These are phyloP conservation scores for Ogataea kodamae DNA, from an alignment of 805 yeast species.

Conservation along the genomic window DNA sequence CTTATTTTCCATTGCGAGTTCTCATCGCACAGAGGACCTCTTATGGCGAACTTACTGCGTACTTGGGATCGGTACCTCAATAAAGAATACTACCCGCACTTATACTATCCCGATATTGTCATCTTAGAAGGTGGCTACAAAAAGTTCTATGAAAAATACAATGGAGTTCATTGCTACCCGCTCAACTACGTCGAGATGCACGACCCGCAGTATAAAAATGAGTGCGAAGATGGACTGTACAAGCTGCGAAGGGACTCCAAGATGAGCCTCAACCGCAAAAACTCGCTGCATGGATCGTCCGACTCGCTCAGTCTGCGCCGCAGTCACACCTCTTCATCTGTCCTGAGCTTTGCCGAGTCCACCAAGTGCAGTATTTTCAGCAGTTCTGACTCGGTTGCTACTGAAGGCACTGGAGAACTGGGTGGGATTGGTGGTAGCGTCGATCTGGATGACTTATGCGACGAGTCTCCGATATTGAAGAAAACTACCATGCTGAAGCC, in stretches of 20 bases:
- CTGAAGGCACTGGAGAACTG: constrained; percentile 19
- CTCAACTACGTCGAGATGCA: constrained; percentile 85
- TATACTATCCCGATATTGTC: constrained; percentile 85
- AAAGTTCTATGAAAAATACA: constrained; percentile 58
- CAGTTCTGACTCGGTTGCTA: constrained; percentile 1
- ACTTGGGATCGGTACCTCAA: constrained; percentile 77
- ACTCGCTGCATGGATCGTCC: constrained; percentile 18
- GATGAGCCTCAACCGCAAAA: constrained; percentile 27
- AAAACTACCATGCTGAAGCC: constrained; percentile 9
- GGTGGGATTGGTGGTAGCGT: constrained; percentile 27
- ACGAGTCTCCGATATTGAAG: constrained; percentile 21
- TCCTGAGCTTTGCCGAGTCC: constrained; percentile 25
- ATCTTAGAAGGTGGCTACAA: constrained; percentile 91
- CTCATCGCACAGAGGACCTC: constrained; percentile 89
- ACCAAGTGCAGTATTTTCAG: constrained; percentile 13
- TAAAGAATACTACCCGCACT: constrained; percentile 70
- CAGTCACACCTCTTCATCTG: constrained; percentile 19
- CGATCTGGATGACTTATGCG: constrained; percentile 26
- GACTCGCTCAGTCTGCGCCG: constrained; percentile 14
- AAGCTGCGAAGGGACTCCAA: constrained; percentile 36
- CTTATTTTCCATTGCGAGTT: constrained; percentile 93
- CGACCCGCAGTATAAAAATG: constrained; percentile 48
- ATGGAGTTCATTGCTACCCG: constrained; percentile 60
- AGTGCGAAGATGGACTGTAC: constrained; percentile 41
- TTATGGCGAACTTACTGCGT: constrained; percentile 82